Evolutionary conservation across 2,329 filamentous ascomycete species (phyloP), one percentile per base, ranked within the genome.

Genomic region (Trichophaea hybrida): DNA sequence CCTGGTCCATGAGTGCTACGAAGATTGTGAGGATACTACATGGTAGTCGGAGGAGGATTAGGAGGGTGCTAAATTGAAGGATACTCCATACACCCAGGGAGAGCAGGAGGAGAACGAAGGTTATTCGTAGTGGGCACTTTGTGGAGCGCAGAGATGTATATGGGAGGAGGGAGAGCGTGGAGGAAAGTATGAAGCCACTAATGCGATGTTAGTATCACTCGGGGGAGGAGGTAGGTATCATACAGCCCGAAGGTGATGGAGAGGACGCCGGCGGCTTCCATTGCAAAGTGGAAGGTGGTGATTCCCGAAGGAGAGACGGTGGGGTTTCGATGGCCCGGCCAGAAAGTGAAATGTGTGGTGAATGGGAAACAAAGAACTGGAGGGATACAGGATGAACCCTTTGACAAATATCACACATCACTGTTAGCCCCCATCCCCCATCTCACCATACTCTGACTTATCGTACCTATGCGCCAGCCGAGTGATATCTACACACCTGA

Each of bases 21-120:
- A 82, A 76, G 37, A 75, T 72, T 49, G 80, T 72, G 58, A 75
- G 73, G 57, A 78, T 69, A 68, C 80, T 78, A 67, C 80, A 83
- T 1, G 63, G 53, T 48, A 51, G 13, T 33, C 59, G 48, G n/a
- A 52, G 38, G 2, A 64, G 52, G 3, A 66, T 50, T 6, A 65
- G 43, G 6, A 65, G 33, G 13, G 55, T 57, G 12, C 57, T 51
- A 49, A 65, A 66, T 46, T 65, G 65, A 2, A 58, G 59, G 44
- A 62, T 57, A 1, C 57, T 55, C 34, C 55, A 66, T 44, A 64
- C 17, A 1, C 60, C 55, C 6, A 64, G 33, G 33, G 59, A 65
- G 2, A 61, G n/a, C 7, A 62, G 54, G 48, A 66, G 63, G 10
- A 59, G 17, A 4, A 35, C 7, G 4, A 17, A 31, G 1, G 53